Base-by-base conservation (phyloP, 495 filamentous ascomycete genomes). In the Cairneyella variabilis region DNA sequence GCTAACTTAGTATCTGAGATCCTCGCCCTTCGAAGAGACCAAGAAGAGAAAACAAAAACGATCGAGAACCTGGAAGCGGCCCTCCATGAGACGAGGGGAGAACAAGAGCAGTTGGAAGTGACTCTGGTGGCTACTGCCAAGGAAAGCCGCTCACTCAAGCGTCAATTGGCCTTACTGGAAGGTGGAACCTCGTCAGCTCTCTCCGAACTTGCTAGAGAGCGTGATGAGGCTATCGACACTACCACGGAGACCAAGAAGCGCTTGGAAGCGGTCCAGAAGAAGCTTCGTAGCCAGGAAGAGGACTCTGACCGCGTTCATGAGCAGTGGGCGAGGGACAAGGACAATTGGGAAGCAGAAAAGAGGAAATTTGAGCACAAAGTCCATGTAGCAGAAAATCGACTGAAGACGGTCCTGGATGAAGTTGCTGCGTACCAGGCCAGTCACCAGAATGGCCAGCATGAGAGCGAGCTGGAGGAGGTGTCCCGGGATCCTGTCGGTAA, bases 1-100 rank as follows among this genome's bases (percentile, higher is more conserved):
- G 93, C 93, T 12, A 96, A 88, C 40, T 76, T 98, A 7, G 91
- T 98, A 5, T 90, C 92, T 0, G 92, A 98, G 66, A 98, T 98
- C 54, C 78, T 97, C 21, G 81, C 83, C 1, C 68, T 99, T 39
- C 83, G 90, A 3, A 77, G 93, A 39, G 95, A 97, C 53, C 78
- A 96, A 48, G 93, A 97, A 64, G 86, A 82, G 37, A 97, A 95
- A 66, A 76, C 84, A 17, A 88, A 83, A 56, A 76, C 88, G 26
- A 91, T 99, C 37, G 89, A 95, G 65, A 77, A 77, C 27, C 72
- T 99, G 27, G 95, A 99, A 71, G 71, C 76, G 7, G 85, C 76
- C 18, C 70, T 97, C 46, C 82, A 91, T 49, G 73, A 77, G 8
- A 77, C 84, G 3, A 79, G 79, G 52, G 80, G 76, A 36, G 93